Conservation (phyloP, 1,284 basidiomycete species). For the Testicularia cyperi region DNA sequence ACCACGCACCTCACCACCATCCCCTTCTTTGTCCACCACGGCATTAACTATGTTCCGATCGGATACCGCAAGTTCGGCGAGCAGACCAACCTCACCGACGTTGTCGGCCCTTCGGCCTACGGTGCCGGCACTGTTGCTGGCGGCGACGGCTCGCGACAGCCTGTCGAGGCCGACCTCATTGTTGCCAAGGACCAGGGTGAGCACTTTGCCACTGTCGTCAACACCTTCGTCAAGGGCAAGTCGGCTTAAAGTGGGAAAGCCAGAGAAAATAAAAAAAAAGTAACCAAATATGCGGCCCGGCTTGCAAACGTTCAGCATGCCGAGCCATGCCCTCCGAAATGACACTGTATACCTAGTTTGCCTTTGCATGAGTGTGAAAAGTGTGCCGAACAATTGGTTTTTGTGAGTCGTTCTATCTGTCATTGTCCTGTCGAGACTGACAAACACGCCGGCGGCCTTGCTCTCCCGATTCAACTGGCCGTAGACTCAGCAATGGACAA, state of each 20-base stretch:
- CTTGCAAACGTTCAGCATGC: too few relatives aligned
- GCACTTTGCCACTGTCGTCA: slow-evolving; percentile 39
- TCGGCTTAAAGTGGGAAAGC: slow-evolving; percentile 17
- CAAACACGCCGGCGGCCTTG: too few relatives aligned
- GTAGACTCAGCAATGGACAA: too few relatives aligned
- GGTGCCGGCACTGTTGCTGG: slow-evolving; percentile 45
- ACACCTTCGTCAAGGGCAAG: slow-evolving; percentile 42
- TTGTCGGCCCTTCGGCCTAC: slow-evolving; percentile 36
- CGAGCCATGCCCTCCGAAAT: too few relatives aligned
- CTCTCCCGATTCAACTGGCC: too few relatives aligned
- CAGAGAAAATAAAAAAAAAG: too few relatives aligned
- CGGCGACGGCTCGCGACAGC: slow-evolving; percentile 40
- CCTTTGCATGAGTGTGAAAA: too few relatives aligned
- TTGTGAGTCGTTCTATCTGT: too few relatives aligned
- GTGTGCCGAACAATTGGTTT: too few relatives aligned
- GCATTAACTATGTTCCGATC: slow-evolving; percentile 40
- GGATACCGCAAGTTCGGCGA: slow-evolving; percentile 23
- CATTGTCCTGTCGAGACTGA: too few relatives aligned
- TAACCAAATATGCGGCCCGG: too few relatives aligned
- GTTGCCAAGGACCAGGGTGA: slow-evolving; percentile 40
- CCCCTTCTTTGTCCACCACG: slow-evolving; percentile 50
- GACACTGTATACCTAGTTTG: too few relatives aligned
- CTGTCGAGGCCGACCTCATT: slow-evolving; percentile 24
- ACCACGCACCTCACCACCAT: slow-evolving; percentile 49
- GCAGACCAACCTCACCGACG: slow-evolving; percentile 24